phyloP scores from a whole-genome alignment of 208 protist species.

The Phytomonas sp. region DNA sequence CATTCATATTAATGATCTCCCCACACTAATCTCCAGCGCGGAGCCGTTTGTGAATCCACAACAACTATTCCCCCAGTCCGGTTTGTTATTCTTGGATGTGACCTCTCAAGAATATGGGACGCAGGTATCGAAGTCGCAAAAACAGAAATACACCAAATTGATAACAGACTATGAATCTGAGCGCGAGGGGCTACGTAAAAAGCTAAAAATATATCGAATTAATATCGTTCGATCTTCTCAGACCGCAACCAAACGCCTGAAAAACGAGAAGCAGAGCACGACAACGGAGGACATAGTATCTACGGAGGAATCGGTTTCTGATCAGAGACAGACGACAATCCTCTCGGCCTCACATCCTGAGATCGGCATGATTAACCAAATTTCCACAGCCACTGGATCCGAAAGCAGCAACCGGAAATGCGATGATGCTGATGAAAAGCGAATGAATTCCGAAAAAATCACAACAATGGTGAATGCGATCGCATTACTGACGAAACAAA shows the following conservation, averaged over 20 bases:
- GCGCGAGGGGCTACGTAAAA: not conserved
- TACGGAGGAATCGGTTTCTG: not conserved
- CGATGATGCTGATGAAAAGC: not conserved
- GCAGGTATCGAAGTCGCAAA: not conserved
- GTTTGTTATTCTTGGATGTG: slow-evolving; percentile 23
- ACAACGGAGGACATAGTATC: not conserved
- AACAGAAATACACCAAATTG: not conserved
- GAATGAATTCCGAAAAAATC: not conserved
- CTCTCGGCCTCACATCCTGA: not conserved
- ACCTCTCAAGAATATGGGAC: not conserved
- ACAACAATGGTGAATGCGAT: not conserved
- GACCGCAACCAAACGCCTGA: not conserved
- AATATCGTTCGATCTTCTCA: not conserved
- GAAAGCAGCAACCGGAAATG: not conserved
- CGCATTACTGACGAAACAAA: not conserved
- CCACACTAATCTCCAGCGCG: slow-evolving; percentile 3
- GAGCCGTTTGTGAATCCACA: slow-evolving; percentile 19
- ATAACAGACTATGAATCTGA: not conserved
- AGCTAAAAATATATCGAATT: not conserved
- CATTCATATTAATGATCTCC: slow-evolving; percentile 19
- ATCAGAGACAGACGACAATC: not conserved
- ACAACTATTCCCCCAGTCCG: slow-evolving; percentile 12
- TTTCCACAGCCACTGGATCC: not conserved
- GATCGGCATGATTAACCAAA: not conserved
- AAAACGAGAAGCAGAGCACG: not conserved